Base-by-base conservation (phyloP, 257 asterid species). In the Scutellaria minor region DNA sequence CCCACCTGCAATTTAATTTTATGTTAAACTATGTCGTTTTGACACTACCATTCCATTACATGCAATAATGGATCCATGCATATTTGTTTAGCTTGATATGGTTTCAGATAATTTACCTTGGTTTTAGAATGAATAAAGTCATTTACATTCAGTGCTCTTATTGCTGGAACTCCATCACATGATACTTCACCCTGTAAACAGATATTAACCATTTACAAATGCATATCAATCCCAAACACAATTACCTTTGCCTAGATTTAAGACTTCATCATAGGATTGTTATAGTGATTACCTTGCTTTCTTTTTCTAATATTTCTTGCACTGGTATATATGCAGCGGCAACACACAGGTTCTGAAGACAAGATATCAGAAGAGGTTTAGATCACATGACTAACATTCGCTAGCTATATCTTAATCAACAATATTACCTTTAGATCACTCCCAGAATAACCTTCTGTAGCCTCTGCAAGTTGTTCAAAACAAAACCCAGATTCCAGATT, bases 251-350 rank as follows among this genome's bases (percentile, higher is more conserved):
- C 18, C 18, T 18, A 18, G 18, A 18, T 18, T 18, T 18, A 18
- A 18, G 18, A 18, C 18, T 18, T 18, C 18, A 18, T 18, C 18
- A 18, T 55, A 53, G 15, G 15, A 71, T 47, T 35, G 54, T 41
- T 8, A 22, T 65, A 35, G 66, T 50, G 73, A 27, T 27, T 27
- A 91, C 97, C 97, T 74, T 83, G 73, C 10, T 79, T 88, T 91
- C 98, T 73, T 76, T 83, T 75, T 83, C 98, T 59, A 94, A 83
- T 64, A 91, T 82, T 82, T 91, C 98, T 77, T 91, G 98, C 61
- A 92, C 98, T 68, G 99, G 99, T 78, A 90, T 83, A 75, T 94
- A 91, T 50, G 99, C 96, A 60, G 98, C 95, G 55, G 99, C 99
- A 75, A 88, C 76, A 55, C 99, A 94, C 39, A 94, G 98, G 71